A percentile compares a stretch with the other conserved stretches of the same genome.
Conservation (phyloP, 352 stramenopile genomes). For the Pythium scleroteichum region DNA sequence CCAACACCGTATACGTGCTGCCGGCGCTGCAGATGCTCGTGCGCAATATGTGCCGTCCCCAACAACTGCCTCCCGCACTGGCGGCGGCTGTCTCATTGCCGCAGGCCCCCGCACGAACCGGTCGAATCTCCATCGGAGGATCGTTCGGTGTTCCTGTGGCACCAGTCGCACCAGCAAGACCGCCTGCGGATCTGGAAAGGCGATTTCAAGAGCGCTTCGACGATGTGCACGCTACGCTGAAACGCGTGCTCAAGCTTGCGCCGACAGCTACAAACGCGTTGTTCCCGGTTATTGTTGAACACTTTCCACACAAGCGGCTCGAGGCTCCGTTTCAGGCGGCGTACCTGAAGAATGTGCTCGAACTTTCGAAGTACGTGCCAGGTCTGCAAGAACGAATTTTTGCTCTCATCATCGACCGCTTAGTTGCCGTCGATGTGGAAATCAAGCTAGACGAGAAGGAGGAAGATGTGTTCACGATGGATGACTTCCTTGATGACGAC, state of each 20-base stretch:
- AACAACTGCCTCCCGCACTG: constrained; percentile 45
- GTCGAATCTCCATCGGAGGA: constrained; percentile 42
- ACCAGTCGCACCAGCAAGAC: constrained; percentile 6
- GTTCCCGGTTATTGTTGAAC: constrained; percentile 73
- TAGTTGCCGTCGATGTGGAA: constrained; percentile 88
- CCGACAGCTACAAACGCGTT: constrained; percentile 77
- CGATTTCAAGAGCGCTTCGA: constrained; percentile 60
- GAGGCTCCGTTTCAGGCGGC: constrained; percentile 65
- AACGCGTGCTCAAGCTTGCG: constrained; percentile 67
- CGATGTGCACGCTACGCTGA: constrained; percentile 57
- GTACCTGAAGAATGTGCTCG: constrained; percentile 72
- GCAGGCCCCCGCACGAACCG: neutral
- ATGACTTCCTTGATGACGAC: constrained; percentile 81
- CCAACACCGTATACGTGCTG: constrained; percentile 80
- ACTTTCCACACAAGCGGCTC: constrained; percentile 84
- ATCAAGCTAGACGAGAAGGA: constrained; percentile 89
- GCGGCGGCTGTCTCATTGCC: constrained; percentile 18
- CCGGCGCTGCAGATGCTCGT: constrained; percentile 84
- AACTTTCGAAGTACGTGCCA: constrained; percentile 64
- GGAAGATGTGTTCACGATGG: constrained; percentile 82
- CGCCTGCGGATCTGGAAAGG: constrained; percentile 46
- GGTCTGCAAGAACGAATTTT: constrained; percentile 83
- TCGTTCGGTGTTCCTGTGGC: constrained; percentile 37
- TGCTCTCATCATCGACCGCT: constrained; percentile 77
- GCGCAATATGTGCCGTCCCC: constrained; percentile 63